Evolutionary conservation across 768 basidiomycete genomes (phyloP), one percentile per base, ranked within the genome.

Genomic region (Macrolepiota albuminosa): DNA sequence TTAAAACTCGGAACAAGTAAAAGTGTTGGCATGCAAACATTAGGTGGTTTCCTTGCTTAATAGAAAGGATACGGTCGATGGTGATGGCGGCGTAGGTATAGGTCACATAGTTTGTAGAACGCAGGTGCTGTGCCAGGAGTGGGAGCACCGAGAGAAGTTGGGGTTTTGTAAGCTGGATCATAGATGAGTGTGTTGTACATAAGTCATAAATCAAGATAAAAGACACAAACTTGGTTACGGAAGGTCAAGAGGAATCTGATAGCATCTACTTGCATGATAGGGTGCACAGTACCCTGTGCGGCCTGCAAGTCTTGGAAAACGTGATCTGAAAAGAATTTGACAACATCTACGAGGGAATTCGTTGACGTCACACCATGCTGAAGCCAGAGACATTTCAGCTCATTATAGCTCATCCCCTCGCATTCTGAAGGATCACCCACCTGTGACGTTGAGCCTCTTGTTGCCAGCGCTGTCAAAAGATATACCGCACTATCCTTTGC

Each of bases 31-130:
- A 42, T 0, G 77, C 91, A 57, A 60, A 97, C 95, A 93, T 68
- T 29, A 92, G 77, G 62, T 85, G 82, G 4, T 80, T 80, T 3
- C 85, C 84, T 67, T 89, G 87, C 69, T 91, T 94, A 72, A 98
- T 97, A 73, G 86, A 93, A 43, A 99, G 75, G 56, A 98, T 88
- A 7, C 95, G 84, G 68, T 99, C 97, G 68, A 99, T 95, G n/a
- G 95, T 93, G 67, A 98, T 95, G 18, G 97, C 95, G 9, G 95
- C 94, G 72, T 98, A 98, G 0, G 96, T 95, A 67, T 91, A 96
- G 29, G 90, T 88, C 51, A 98, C 96, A 73, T 93, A 95, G 69
- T 94, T 93, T 54, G 81, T 77, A 21, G 92, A 93, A 6, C 78
- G 76, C 37, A 98, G 85, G 70, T 96, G 95, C 13, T 81, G 86